Percentiles rank a stretch among this genome's conserved stretches.
phyloP scores from a whole-genome alignment of 192 early-diverging fungal species.

The Entomortierella beljakovae region DNA sequence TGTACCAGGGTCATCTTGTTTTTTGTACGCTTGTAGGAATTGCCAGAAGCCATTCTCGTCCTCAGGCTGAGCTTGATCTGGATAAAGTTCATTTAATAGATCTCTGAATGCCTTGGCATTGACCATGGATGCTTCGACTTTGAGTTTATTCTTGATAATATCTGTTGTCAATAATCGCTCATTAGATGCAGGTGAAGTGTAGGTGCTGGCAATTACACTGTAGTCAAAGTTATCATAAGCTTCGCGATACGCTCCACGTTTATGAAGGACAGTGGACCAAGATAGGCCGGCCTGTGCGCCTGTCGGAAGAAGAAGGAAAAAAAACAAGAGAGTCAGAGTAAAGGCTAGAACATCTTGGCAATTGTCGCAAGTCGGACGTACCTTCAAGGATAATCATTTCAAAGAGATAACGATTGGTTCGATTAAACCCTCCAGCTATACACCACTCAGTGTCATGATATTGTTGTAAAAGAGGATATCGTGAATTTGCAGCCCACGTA shows the following conservation, averaged over 20 bases:
- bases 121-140: constrained; percentile 45
- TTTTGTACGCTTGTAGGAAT: constrained; percentile 42
- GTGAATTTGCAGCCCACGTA: constrained; percentile 20
- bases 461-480: constrained; percentile 39
- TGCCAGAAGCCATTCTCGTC: constrained; percentile 48
- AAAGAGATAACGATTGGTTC: constrained; percentile 47
- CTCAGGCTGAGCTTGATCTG: constrained; percentile 27
- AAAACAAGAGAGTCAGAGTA: background rate
- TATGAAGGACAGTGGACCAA: constrained; percentile 46
- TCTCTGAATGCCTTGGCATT: constrained; percentile 33
- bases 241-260: constrained; percentile 44
- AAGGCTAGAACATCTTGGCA: too few relatives aligned
- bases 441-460: constrained; percentile 53
- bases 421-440: constrained; percentile 30
- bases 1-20: background rate
- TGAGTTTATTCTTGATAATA: constrained; percentile 50
- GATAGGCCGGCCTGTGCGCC: constrained; percentile 51
- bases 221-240: constrained; percentile 50
- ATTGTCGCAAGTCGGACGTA: too few relatives aligned
- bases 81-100: constrained; percentile 30
- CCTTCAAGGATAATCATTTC: constrained; percentile 51
- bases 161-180: constrained; percentile 35
- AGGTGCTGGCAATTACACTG: constrained; percentile 27
- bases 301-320: background rate
- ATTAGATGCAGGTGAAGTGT: constrained; percentile 30